A percentile compares a stretch with the other conserved stretches of the same genome.
Conservation (phyloP, 2,329 filamentous ascomycete genomes). For the Botrytis porri region DNA sequence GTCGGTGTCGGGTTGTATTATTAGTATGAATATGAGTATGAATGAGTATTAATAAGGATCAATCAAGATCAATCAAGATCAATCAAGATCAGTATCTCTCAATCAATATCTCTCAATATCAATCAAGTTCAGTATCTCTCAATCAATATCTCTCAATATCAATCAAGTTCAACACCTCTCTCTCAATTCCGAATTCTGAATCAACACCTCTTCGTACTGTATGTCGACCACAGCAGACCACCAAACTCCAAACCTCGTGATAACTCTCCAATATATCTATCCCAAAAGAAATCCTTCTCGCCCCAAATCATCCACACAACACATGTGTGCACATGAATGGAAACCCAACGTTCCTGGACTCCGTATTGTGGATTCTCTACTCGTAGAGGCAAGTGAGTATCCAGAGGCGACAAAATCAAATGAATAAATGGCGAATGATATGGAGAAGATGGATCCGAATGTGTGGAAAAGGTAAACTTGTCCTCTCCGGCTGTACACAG, state of each 20-base stretch:
- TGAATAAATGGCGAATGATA: too few relatives aligned
- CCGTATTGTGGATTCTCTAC: too few relatives aligned
- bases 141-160: too few relatives aligned
- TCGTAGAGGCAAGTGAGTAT: too few relatives aligned
- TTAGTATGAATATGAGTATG: neutral
- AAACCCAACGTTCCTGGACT: neutral
- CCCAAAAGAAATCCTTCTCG: neutral
- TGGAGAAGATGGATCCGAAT: too few relatives aligned
- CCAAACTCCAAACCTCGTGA: neutral
- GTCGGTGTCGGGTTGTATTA: neutral
- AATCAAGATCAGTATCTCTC: neutral
- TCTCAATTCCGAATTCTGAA: neutral
- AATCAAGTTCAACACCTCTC: neutral
- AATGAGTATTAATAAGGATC: neutral
- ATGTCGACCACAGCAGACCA: neutral
- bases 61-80: neutral
- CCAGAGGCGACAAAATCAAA: too few relatives aligned
- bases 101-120: neutral
- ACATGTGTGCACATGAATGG: neutral
- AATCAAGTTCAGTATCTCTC: too few relatives aligned
- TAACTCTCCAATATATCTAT: neutral
- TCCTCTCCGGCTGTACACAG: too few relatives aligned
- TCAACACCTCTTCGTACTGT: neutral
- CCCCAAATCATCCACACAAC: too few relatives aligned
- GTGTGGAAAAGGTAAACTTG: too few relatives aligned